Evolutionary conservation across 2,329 filamentous ascomycete species (phyloP).

Genomic region (Ascochyta viciae-villosae): DNA sequence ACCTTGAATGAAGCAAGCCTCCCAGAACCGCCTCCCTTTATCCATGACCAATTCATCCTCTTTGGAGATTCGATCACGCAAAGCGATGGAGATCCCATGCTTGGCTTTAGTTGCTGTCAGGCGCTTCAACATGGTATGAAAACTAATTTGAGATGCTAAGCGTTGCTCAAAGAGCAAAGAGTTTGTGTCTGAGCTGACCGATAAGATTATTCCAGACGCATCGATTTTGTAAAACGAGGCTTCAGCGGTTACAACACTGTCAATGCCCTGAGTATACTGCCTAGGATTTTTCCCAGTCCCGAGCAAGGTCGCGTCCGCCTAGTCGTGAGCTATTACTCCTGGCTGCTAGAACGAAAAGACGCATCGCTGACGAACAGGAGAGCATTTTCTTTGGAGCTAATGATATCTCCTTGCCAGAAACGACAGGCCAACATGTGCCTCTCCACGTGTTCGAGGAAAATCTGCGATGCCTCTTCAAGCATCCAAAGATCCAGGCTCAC

Average conservation of each 20-base stretch:
- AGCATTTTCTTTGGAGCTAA: conserved; percentile 20
- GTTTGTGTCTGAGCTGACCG: not conserved
- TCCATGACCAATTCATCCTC: conserved; percentile 12
- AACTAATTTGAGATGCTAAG: not conserved
- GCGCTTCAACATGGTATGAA: conserved; percentile 8
- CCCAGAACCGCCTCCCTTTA: not conserved
- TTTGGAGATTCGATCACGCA: conserved; percentile 19
- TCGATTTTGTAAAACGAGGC: conserved; percentile 15
- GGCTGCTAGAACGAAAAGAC: not conserved
- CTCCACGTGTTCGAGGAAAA: conserved; percentile 6
- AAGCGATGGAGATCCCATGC: conserved; percentile 10
- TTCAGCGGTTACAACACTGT: conserved; percentile 20
- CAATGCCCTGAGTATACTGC: conserved; percentile 12
- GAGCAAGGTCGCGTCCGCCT: conserved; percentile 7
- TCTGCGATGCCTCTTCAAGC: conserved; percentile 1
- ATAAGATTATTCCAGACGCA: conserved; percentile 15
- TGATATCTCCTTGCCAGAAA: conserved; percentile 15
- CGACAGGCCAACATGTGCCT: conserved; percentile 18
- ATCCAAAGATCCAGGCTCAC: conserved; percentile 9
- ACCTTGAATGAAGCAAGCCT: not conserved
- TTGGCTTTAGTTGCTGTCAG: conserved; percentile 14
- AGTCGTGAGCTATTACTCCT: not conserved
- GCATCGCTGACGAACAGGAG: not conserved
- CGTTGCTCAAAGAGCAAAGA: not conserved
- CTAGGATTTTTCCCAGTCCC: conserved; percentile 13